Evolutionary conservation across 129 eudicot species (phyloP).

Genomic region (Arctium lappa): DNA sequence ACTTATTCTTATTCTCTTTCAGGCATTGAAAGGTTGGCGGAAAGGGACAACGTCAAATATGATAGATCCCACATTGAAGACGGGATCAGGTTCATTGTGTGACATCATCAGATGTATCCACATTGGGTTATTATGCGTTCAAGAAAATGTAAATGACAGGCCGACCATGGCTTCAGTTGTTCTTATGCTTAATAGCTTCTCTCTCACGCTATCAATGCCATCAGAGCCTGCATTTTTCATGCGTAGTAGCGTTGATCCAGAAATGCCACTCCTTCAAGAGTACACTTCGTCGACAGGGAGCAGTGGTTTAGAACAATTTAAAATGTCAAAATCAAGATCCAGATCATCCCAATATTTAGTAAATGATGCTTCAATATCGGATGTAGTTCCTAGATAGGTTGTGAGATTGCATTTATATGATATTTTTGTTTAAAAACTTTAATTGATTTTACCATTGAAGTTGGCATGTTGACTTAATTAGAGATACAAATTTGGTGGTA

Average conservation of each 20-base stretch:
- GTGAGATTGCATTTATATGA: background rate
- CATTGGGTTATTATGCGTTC: slow-evolving; percentile 37
- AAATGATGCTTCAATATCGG: slow-evolving; percentile 22
- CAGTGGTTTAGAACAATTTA: background rate
- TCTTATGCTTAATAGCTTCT: slow-evolving; percentile 31
- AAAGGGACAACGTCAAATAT: slow-evolving; percentile 15
- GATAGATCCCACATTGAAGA: slow-evolving; percentile 23
- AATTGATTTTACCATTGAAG: background rate
- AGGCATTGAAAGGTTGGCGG: slow-evolving; percentile 39
- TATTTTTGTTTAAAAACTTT: background rate
- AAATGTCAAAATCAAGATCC: slow-evolving; percentile 13
- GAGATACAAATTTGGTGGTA: background rate
- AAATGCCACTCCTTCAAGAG: slow-evolving; percentile 8
- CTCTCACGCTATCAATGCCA: slow-evolving; percentile 28
- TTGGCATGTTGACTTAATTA: background rate
- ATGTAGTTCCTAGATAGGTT: slow-evolving; percentile 14
- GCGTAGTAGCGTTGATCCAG: background rate
- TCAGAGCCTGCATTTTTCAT: slow-evolving; percentile 24
- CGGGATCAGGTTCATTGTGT: slow-evolving; percentile 6
- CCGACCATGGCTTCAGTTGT: slow-evolving; percentile 41
- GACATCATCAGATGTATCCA: slow-evolving; percentile 34
- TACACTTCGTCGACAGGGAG: background rate
- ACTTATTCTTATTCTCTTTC: background rate
- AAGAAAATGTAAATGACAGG: slow-evolving; percentile 26
- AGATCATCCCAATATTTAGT: background rate